phyloP scores from a whole-genome alignment of 768 basidiomycete genomes.

The Cantharellus cinnabarinus region DNA sequence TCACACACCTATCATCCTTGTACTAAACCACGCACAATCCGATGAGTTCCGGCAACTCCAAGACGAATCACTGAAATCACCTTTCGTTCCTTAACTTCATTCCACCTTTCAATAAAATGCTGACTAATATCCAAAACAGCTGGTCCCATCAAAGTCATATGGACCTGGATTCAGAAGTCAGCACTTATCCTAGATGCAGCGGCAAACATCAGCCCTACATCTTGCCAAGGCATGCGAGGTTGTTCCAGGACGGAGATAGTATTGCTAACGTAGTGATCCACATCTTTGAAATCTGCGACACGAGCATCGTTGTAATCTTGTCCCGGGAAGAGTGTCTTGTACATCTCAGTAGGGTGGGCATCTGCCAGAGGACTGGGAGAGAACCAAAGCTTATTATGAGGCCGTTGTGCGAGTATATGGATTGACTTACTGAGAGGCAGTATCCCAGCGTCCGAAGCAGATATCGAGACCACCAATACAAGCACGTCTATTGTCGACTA shows the following conservation, averaged over 20 bases:
- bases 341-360: constrained; percentile 73
- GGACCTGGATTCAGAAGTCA: constrained; percentile 28
- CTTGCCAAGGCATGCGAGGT: constrained; percentile 88
- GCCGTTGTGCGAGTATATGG: background rate
- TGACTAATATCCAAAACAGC: constrained; percentile 80
- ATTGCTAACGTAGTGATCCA: constrained; percentile 55
- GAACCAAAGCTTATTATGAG: background rate
- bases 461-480: constrained; percentile 89
- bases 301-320: constrained; percentile 88
- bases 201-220: constrained; percentile 29
- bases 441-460: constrained; percentile 97
- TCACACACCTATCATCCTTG: constrained; percentile 12
- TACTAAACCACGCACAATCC: constrained; percentile 13
- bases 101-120: constrained; percentile 47
- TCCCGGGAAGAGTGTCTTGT: constrained; percentile 71
- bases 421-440: constrained; percentile 36
- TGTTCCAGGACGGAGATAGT: constrained; percentile 45
- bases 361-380: constrained; percentile 53
- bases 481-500: constrained; percentile 70
- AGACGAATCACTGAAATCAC: constrained; percentile 16
- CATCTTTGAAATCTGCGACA: constrained; percentile 61
- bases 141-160: constrained; percentile 66
- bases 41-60: background rate
- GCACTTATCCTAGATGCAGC: constrained; percentile 4
- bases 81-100: constrained; percentile 71